Conservation (phyloP, 2,329 filamentous ascomycete species). For the Botrytis pseudocinerea region DNA sequence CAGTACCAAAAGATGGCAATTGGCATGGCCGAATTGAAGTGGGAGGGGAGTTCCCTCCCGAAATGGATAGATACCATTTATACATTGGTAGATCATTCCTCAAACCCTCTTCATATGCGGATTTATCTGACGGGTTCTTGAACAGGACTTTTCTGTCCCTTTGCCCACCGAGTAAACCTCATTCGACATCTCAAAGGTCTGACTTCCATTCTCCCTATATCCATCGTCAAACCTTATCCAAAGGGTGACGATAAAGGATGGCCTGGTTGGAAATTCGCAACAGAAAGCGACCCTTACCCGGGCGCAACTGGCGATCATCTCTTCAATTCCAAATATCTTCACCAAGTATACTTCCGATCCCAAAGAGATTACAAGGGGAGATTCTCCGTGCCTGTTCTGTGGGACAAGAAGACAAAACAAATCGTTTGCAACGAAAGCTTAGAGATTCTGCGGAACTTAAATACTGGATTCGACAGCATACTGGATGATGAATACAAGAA, state of each 20-base stretch:
- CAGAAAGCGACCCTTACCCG: constrained; percentile 15
- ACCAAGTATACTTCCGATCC: constrained; percentile 64
- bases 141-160: constrained; percentile 25
- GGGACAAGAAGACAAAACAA: constrained; percentile 56
- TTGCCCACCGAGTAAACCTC: constrained; percentile 76
- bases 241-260: constrained; percentile 15
- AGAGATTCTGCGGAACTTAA: constrained; percentile 81
- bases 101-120: not conserved
- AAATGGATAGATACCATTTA: constrained; percentile 72
- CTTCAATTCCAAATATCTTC: constrained; percentile 56
- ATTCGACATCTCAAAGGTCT: constrained; percentile 86
- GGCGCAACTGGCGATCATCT: constrained; percentile 24
- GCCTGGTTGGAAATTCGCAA: constrained; percentile 26
- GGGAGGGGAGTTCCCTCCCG: constrained; percentile 43
- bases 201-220: constrained; percentile 59
- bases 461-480: constrained; percentile 49
- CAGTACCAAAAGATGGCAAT: constrained; percentile 3
- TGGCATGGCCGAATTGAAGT: constrained; percentile 22
- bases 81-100: not conserved
- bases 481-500: constrained; percentile 24
- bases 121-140: not conserved
- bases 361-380: constrained; percentile 63
- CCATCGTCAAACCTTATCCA: constrained; percentile 14
- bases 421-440: constrained; percentile 79
- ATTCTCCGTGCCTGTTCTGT: constrained; percentile 67